These are phyloP conservation scores for Saprolegnia parasitica DNA, from an alignment of 352 stramenopile species.

Conservation along the genomic window DNA sequence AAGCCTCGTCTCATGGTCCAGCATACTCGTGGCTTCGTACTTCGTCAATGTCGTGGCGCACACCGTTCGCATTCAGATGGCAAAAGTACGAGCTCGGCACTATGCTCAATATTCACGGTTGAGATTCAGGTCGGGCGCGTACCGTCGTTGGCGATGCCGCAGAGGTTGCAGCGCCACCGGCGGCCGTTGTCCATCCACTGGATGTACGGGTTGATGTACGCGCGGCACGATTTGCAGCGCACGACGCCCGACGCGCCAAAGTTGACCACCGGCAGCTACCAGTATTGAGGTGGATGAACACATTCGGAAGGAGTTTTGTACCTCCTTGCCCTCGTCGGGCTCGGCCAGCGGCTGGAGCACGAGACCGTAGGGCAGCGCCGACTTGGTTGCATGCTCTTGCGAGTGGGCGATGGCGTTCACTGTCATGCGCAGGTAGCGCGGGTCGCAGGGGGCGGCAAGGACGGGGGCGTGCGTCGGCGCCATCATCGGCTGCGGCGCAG, in stretches of 20 bases:
- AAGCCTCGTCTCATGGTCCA: not conserved
- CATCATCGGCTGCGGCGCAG: constrained; percentile 32
- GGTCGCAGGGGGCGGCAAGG: constrained; percentile 64
- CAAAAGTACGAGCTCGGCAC: constrained; percentile 97
- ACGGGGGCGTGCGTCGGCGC: constrained; percentile 57
- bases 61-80: constrained; percentile 92
- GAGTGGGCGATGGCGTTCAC: constrained; percentile 74
- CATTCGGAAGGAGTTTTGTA: not conserved
- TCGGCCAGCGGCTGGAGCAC: constrained; percentile 79
- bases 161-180: constrained; percentile 86
- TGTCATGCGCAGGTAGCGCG: constrained; percentile 79
- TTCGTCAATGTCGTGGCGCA: constrained; percentile 91
- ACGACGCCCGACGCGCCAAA: constrained; percentile 79
- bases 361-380: constrained; percentile 78
- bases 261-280: constrained; percentile 79
- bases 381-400: constrained; percentile 77
- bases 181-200: constrained; percentile 85
- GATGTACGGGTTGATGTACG: constrained; percentile 88
- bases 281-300: not conserved
- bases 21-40: constrained; percentile 41
- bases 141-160: constrained; percentile 76
- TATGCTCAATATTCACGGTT: not conserved
- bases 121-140: constrained; percentile 29
- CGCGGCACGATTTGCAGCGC: constrained; percentile 68
- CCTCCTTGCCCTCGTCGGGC: constrained; percentile 41